Evolutionary conservation across 2,329 filamentous ascomycete genomes (phyloP), one percentile per base, ranked within the genome.

Genomic region (Trichophyton equinum): DNA sequence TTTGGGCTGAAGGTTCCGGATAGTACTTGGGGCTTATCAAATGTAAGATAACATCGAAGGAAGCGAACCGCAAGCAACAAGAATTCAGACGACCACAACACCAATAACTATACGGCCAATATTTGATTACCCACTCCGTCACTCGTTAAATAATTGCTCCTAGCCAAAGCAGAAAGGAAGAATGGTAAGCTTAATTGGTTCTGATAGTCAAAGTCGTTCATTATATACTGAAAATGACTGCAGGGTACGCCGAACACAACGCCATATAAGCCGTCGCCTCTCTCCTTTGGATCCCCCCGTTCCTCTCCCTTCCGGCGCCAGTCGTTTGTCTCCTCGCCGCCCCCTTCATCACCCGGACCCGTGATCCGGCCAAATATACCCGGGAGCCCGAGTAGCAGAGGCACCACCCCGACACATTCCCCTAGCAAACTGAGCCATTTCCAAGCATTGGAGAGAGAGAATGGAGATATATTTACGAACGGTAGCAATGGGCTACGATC

Each of bases 261-360:
- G 57, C 76, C 82, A 61, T 89, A 86, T 74, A 88, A 88, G 72
- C 85, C 85, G 13, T 88, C 86, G 25, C 85, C 85, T 60, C 75
- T 89, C 63, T 85, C 85, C 63, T 88, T 87, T 74, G 85, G 85
- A 65, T 86, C 87, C 55, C 81, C 83, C 66, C 83, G 88, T 71
- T 79, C 82, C 25, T 88, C 87, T 8, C 85, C 87, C 2, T 86
- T 88, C 61, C 81, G 85, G 67, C 80, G 85, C 64, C 82, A 82
- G 7, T 87, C 85, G 2, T 47, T 63, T 36, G 62, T 59, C 18
- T 57, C 62, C 13, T 80, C 76, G 3, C 84, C 87, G 3, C 81
- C 80, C 46, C 78, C 80, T 57, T 85, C 86, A 30, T 83, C 86
- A n/a, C 49, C 49, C 4, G 49, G 49, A 1, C 79, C 81, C 38